phyloP scores from a whole-genome alignment of 2,329 filamentous ascomycete species.

The Monosporascus ibericus region DNA sequence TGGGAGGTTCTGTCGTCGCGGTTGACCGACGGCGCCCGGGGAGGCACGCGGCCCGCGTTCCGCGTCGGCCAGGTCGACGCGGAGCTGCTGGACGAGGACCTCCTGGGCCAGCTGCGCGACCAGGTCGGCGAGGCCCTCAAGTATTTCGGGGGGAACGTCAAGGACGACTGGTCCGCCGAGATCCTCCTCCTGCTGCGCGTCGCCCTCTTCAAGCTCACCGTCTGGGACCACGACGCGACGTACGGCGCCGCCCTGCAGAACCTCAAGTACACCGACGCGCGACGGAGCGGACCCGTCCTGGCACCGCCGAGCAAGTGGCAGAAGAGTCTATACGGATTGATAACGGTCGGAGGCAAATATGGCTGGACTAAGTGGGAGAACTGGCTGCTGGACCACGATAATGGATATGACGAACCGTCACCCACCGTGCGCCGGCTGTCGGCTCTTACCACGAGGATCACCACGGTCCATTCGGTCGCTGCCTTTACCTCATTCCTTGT shows the following conservation, averaged over 20 bases:
- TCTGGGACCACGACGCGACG: slow-evolving; percentile 94
- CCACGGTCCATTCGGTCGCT: slow-evolving; percentile 72
- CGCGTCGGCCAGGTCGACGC: slow-evolving; percentile 95
- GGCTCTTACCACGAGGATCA: slow-evolving; percentile 60
- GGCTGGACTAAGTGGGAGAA: slow-evolving; percentile 89
- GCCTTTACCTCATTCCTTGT: slow-evolving; percentile 82
- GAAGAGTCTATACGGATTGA: slow-evolving; percentile 74
- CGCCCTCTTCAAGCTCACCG: slow-evolving; percentile 84
- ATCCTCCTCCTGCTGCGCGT: slow-evolving; percentile 72
- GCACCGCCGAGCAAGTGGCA: slow-evolving; percentile 73
- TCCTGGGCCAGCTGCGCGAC: slow-evolving; percentile 75
- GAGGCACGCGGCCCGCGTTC: slow-evolving; percentile 79
- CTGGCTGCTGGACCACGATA: slow-evolving; percentile 71
- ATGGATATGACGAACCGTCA: slow-evolving; percentile 61
- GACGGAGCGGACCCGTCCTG: slow-evolving; percentile 55
- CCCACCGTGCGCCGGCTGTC: slow-evolving; percentile 52
- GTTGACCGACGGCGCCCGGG: slow-evolving; percentile 18
- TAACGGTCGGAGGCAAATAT: slow-evolving; percentile 85
- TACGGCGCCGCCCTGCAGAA: slow-evolving; percentile 94
- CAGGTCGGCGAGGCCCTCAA: slow-evolving; percentile 86
- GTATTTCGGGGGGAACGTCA: slow-evolving; percentile 69
- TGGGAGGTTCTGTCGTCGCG: slow-evolving; percentile 70
- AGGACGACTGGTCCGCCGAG: slow-evolving; percentile 83
- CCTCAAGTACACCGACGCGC: slow-evolving; percentile 80
- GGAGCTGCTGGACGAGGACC: slow-evolving; percentile 88